Base-by-base conservation (phyloP, 2,329 filamentous ascomycete species). In the Dryadomyces quercus-mongolicae region DNA sequence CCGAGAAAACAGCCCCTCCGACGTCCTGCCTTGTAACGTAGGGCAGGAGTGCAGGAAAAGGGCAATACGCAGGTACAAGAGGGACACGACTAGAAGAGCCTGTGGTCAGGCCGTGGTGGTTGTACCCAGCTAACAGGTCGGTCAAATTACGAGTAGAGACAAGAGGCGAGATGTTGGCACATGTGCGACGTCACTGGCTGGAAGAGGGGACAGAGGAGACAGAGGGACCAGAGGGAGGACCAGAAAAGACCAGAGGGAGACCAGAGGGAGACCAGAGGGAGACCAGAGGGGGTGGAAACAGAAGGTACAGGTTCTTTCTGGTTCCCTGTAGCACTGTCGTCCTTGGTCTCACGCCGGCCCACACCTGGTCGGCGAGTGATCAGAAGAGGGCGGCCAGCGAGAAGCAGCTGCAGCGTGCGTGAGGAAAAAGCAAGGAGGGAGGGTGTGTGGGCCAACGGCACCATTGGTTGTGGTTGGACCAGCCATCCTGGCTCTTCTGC, bases 401-500 rank as follows among this genome's bases (percentile, higher is more conserved):
- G 21, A 13, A 31, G 45, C 45, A 7, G 42, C 42, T 44, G 42
- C 42, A 44, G 42, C 6, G 18, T 44, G 42, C 42, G 42, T 18
- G 16, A 16, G 7, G 38, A 25, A 20, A 50, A 13, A 25, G 40
- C 20, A 44, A 31, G 16, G 36, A 44, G 2, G n/a, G 13, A 46
- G 38, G 36, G 42, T 54, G 49, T 43, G 49, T 53, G 55, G 54
- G 52, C 50, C 31, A 43, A 40, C 49, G 16, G n/a, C 21, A 34
- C 36, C 46, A 40, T 51, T 25, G 50, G 46, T 50, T 34, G 44
- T 56, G 48, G 53, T 52, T 56, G 54, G 51, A 34, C 53, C 36
- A 42, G 21, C 13, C 44, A 12, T 42, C 20, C n/a, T 25, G 15
- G 22, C 50, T 40, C 20, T 52, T 54, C 56, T 53, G 53, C 55